Percentiles rank a stretch among this genome's conserved stretches.
phyloP scores from a whole-genome alignment of 202 grass and related monocot genomes.

The Miscanthus sacchariflorus region DNA sequence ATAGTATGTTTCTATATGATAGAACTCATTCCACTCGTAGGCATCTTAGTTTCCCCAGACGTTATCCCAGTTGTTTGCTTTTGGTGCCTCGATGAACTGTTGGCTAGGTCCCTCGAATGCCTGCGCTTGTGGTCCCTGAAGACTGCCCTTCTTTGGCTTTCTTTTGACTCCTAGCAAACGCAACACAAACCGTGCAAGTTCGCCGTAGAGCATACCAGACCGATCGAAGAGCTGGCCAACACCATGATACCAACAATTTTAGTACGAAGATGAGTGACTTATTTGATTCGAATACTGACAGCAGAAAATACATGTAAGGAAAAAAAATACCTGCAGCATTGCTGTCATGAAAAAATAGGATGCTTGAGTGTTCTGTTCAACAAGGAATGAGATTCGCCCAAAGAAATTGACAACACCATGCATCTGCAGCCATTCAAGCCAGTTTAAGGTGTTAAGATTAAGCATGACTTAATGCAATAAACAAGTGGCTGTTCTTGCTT shows the following conservation, averaged over 20 bases:
- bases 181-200: slow-evolving; percentile 90
- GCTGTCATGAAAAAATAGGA: slow-evolving; percentile 96
- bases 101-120: slow-evolving; percentile 50
- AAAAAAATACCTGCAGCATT: slow-evolving; percentile 78
- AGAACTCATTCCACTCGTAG: neutral
- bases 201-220: slow-evolving; percentile 88
- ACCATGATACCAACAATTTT: slow-evolving; percentile 22
- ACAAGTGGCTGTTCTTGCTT: neutral
- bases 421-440: slow-evolving; percentile 67
- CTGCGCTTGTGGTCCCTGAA: slow-evolving; percentile 43
- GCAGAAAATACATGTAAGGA: neutral
- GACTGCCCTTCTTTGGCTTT: slow-evolving; percentile 59
- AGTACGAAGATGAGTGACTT: neutral
- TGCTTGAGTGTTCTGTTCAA: slow-evolving; percentile 97
- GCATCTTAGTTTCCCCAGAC: slow-evolving; percentile 68
- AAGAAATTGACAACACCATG: slow-evolving; percentile 92
- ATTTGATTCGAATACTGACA: neutral
- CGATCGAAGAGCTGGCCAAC: slow-evolving; percentile 82
- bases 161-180: slow-evolving; percentile 74
- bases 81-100: slow-evolving; percentile 59
- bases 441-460: slow-evolving; percentile 19
- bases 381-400: slow-evolving; percentile 76
- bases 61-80: slow-evolving; percentile 73
- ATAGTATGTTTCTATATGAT: neutral
- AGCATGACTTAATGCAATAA: neutral